Percentiles rank a stretch among this genome's conserved stretches.
Conservation (phyloP, 139 green algal genomes). For the Chlamydomonas schloesseri region DNA sequence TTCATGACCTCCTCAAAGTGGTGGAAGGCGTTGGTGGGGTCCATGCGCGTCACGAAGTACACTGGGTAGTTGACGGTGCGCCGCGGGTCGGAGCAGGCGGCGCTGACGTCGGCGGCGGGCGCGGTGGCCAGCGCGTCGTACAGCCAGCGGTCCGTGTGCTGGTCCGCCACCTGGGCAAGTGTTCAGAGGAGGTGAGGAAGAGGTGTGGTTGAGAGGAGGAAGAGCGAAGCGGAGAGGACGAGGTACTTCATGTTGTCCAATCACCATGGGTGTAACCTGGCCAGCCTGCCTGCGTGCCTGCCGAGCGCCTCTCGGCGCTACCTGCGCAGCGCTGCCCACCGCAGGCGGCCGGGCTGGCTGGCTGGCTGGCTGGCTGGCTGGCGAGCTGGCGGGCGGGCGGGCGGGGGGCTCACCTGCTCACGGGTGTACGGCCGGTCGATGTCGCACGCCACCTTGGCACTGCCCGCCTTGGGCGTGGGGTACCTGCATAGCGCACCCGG, state of each 20-base stretch:
- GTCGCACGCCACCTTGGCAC: neutral
- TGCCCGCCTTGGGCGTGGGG: constrained; percentile 26
- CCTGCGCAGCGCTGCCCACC: no score
- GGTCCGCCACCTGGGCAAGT: neutral
- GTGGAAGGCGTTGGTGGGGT: constrained; percentile 43
- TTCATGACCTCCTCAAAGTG: constrained; percentile 38
- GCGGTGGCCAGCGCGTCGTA: constrained; percentile 12
- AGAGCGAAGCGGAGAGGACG: neutral
- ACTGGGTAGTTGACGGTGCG: constrained; percentile 25
- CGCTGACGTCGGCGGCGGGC: neutral
- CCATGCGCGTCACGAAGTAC: constrained; percentile 42
- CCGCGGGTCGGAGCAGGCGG: neutral
- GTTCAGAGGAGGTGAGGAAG: neutral
- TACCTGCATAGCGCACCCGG: neutral
- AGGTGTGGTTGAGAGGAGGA: neutral
- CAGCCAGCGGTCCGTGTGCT: constrained; percentile 34
- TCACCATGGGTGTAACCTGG: no score
- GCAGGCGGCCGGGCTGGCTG: no score
- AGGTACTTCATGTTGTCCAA: no score
- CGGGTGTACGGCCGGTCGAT: neutral
- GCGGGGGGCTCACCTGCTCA: neutral
- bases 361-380: no score
- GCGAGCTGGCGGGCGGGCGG: no score
- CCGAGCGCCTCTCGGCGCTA: no score
- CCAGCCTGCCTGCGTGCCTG: no score